phyloP scores from a whole-genome alignment of 805 yeast genomes.

The Starmerella khaoyaiensis region DNA sequence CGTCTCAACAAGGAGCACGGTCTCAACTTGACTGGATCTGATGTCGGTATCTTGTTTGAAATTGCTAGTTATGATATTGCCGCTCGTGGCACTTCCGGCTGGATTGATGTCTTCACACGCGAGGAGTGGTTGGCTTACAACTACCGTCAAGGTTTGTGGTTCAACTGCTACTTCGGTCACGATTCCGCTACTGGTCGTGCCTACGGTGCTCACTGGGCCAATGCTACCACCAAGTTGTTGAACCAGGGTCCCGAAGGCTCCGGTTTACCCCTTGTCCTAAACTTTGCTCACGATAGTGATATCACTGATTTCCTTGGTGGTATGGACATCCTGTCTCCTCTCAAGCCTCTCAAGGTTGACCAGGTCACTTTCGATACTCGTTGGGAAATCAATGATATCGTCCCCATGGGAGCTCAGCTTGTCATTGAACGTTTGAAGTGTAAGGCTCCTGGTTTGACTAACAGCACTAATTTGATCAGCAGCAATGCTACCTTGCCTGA shows the following conservation, averaged over 20 bases:
- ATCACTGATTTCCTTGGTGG: constrained; percentile 39
- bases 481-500: constrained; percentile 12
- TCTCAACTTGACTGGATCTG: constrained; percentile 31
- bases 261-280: constrained; percentile 31
- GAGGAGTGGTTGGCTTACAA: constrained; percentile 37
- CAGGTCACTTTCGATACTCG: constrained; percentile 36
- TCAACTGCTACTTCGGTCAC: constrained; percentile 39
- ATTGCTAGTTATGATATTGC: constrained; percentile 42
- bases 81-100: constrained; percentile 36
- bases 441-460: constrained; percentile 18
- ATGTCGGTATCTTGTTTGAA: constrained; percentile 33
- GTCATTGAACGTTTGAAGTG: constrained; percentile 40
- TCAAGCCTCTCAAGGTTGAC: constrained; percentile 33
- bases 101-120: constrained; percentile 34
- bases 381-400: constrained; percentile 36
- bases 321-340: constrained; percentile 35
- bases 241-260: constrained; percentile 29
- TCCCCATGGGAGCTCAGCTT: constrained; percentile 47
- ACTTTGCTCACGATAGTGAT: constrained; percentile 47
- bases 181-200: constrained; percentile 34
- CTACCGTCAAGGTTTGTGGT: constrained; percentile 33
- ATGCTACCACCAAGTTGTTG: constrained; percentile 37
- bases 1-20: constrained; percentile 29
- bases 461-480: constrained; percentile 8
- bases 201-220: constrained; percentile 36